phyloP scores from a whole-genome alignment of 768 basidiomycete genomes.

The Pleurotus cornucopiae region DNA sequence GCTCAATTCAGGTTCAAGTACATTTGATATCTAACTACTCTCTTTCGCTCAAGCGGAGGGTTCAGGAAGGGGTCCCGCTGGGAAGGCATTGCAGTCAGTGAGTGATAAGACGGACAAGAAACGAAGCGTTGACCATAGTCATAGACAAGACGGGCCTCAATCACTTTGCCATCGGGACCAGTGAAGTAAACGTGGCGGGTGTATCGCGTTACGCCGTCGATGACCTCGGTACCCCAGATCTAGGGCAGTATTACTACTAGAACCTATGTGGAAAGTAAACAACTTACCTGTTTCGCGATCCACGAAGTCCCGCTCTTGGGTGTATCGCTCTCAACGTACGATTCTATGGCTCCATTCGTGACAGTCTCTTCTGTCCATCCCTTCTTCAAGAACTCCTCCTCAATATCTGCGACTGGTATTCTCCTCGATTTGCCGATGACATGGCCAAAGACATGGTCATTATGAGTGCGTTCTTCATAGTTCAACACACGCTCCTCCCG shows the following conservation, averaged over 20 bases:
- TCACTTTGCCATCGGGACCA: conserved; percentile 53
- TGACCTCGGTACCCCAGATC: conserved; percentile 63
- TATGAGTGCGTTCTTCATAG: conserved; percentile 48
- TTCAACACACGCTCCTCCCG: conserved; percentile 53
- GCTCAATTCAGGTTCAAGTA: no score
- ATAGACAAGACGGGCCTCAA: conserved; percentile 56
- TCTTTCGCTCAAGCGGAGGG: no score
- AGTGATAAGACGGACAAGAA: background rate
- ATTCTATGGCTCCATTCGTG: conserved; percentile 40
- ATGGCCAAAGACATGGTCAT: conserved; percentile 59
- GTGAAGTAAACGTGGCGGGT: conserved; percentile 59
- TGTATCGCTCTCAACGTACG: conserved; percentile 55
- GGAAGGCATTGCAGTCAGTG: no score
- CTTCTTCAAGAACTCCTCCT: conserved; percentile 38
- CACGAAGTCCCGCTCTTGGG: conserved; percentile 56
- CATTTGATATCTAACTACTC: no score
- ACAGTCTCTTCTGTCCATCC: conserved; percentile 37
- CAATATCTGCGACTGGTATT: conserved; percentile 40
- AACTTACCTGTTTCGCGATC: conserved; percentile 58
- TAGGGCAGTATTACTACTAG: conserved; percentile 10
- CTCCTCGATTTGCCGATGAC: conserved; percentile 54
- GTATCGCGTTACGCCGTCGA: conserved; percentile 58
- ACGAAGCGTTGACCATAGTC: conserved; percentile 53
- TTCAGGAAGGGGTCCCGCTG: no score
- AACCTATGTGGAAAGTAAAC: background rate